These are phyloP conservation scores for Phlyctochytrium planicorne DNA, from an alignment of 192 early-diverging fungal genomes.

Conservation along the genomic window DNA sequence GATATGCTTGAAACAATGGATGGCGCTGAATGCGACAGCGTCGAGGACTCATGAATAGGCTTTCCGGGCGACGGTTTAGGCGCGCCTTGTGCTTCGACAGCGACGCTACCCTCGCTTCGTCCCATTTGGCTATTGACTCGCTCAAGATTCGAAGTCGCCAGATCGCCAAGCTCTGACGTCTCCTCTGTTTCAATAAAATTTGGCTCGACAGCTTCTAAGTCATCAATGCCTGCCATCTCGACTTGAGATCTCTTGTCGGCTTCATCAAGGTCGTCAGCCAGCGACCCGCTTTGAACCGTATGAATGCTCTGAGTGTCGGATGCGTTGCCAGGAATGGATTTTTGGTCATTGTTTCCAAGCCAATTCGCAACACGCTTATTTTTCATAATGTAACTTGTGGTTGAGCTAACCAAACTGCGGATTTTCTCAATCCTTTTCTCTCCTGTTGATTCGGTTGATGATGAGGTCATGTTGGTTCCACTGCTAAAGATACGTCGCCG, in stretches of 20 bases:
- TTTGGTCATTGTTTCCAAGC: slow-evolving; percentile 11
- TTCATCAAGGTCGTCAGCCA: background rate
- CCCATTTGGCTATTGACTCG: no score
- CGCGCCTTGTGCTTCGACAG: no score
- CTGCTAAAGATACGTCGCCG: slow-evolving; percentile 13
- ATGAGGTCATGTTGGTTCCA: background rate
- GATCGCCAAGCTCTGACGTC: background rate
- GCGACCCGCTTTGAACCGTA: background rate
- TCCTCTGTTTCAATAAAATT: slow-evolving; percentile 1
- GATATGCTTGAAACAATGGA: background rate
- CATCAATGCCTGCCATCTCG: background rate
- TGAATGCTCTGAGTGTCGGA: background rate
- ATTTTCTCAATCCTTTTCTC: slow-evolving; percentile 30
- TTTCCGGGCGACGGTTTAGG: no score
- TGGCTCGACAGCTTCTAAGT: background rate
- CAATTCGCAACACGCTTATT: slow-evolving; percentile 26
- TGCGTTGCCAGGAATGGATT: background rate
- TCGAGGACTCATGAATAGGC: no score
- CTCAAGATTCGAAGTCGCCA: background rate
- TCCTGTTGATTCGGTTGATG: background rate
- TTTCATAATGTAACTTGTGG: slow-evolving; percentile 27
- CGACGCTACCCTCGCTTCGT: no score
- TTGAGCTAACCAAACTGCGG: slow-evolving; percentile 22
- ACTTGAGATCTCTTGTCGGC: background rate
- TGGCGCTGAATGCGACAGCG: background rate